Base-by-base conservation (phyloP, 306 rosid genomes). In the Malus sieversii region DNA sequence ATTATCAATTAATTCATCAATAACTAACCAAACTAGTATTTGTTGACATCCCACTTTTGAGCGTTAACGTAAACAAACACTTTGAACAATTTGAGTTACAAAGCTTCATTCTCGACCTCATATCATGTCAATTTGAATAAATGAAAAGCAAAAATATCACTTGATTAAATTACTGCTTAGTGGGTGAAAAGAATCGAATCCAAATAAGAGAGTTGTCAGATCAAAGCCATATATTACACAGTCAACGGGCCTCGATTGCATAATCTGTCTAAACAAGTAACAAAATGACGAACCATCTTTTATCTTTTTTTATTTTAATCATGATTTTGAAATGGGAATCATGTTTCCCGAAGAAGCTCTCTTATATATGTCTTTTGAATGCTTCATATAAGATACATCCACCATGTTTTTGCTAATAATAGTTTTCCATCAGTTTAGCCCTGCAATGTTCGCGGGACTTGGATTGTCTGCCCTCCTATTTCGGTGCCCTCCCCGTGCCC, bases 241-340 rank as follows among this genome's bases (percentile, higher is more conserved):
- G 81, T 81, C 79, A 69, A 82, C 19, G 67, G 52, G 46, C 79
- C 72, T 84, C 77, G 88, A 68, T 23, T 32, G n/a, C 42, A 71
- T 68, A 67, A 78, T 61, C 42, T 62, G 38, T 18, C 53, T 11
- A 33, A 32, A 32, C 65, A 35, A 55, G 66, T n/a, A 52, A 61
- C 48, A 75, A 66, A 46, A 44, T 57, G 71, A 75, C 68, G 66
- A 80, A 67, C 29, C 69, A 72, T 81, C 66, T 66, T 66, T 72
- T 9, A 42, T 42, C 45, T 42, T 42, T 42, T 42, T 42, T 8
- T 9, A 9, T 42, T 55, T 29, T 60, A 58, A 77, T 18, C 51
- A 67, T 72, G 29, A 62, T 77, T 63, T 63, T 53, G 71, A 30
- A 20, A 11, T 71, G 55, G 52, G 27, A 55, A 74, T 81, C 67